Evolutionary conservation across 2,329 filamentous ascomycete species (phyloP).

Genomic region (Colletotrichum sp.): DNA sequence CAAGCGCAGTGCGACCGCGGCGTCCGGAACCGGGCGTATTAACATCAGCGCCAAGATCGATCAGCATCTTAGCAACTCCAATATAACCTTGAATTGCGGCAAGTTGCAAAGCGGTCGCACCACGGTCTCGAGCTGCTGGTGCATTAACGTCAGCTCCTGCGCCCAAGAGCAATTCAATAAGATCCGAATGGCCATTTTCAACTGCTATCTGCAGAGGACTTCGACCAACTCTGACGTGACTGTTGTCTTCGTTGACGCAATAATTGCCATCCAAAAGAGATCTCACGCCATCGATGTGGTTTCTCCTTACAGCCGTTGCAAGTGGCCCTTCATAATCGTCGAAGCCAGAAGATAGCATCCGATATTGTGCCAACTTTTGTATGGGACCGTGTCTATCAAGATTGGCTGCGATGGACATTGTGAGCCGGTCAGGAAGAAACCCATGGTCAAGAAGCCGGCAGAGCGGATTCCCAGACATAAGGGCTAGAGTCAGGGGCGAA

Average conservation of each 20-base stretch:
- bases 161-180: neutral
- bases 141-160: neutral
- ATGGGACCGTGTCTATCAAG: too few species aligned
- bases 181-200: neutral
- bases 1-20: neutral
- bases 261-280: neutral
- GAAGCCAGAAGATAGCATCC: too few species aligned
- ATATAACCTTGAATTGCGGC: neutral
- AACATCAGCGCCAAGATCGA: neutral
- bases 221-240: rapidly evolving
- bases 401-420: neutral
- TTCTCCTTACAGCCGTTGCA: rapidly evolving
- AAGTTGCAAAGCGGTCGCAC: neutral
- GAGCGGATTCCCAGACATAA: neutral
- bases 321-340: neutral
- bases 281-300: neutral
- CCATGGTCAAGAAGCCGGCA: neutral
- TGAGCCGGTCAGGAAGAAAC: neutral
- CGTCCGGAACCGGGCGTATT: too few species aligned
- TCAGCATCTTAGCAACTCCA: neutral
- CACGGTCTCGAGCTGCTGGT: rapidly evolving
- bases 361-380: neutral
- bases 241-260: neutral
- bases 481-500: neutral
- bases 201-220: neutral